phyloP scores from a whole-genome alignment of 805 yeast genomes.

The Metschnikowia cerradonensis region DNA sequence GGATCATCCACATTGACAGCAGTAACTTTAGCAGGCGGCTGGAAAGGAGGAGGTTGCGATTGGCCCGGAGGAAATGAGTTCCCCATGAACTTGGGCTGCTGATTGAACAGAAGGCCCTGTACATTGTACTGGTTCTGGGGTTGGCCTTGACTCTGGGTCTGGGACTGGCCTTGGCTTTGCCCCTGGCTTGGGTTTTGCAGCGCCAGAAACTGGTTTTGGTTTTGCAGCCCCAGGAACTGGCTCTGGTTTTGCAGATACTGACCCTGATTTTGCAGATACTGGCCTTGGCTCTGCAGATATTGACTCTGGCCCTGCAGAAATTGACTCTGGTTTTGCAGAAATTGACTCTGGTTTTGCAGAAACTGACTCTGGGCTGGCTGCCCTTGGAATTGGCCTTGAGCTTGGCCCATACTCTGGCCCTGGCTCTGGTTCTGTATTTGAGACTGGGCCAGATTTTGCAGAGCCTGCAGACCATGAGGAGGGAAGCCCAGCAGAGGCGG shows the following conservation, averaged over 20 bases:
- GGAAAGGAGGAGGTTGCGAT: constrained; percentile 22
- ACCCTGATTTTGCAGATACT: background rate
- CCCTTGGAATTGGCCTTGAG: no score
- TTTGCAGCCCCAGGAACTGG: constrained; percentile 2
- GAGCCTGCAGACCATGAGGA: constrained; percentile 20
- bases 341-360: no score
- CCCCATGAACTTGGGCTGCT: constrained; percentile 19
- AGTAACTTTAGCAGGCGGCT: constrained; percentile 23
- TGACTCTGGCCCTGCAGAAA: background rate
- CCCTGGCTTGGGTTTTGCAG: constrained; percentile 10
- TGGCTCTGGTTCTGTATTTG: no score
- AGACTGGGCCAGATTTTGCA: constrained; percentile 9
- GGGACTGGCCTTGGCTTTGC: constrained; percentile 7
- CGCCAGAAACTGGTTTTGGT: constrained; percentile 12
- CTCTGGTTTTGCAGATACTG: constrained; percentile 12
- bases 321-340: no score
- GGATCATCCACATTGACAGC: constrained; percentile 35
- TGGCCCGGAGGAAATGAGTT: constrained; percentile 16
- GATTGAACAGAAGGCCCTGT: constrained; percentile 20
- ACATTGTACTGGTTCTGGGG: constrained; percentile 10
- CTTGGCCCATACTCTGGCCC: no score
- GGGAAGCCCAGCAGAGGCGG: constrained; percentile 25
- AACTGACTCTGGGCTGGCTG: no score
- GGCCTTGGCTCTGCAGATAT: constrained; percentile 21
- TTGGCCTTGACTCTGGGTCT: constrained; percentile 10